Percentiles rank a stretch among this genome's conserved stretches.
phyloP scores from a whole-genome alignment of 345 rosid species.

The Dovyalis caffra region DNA sequence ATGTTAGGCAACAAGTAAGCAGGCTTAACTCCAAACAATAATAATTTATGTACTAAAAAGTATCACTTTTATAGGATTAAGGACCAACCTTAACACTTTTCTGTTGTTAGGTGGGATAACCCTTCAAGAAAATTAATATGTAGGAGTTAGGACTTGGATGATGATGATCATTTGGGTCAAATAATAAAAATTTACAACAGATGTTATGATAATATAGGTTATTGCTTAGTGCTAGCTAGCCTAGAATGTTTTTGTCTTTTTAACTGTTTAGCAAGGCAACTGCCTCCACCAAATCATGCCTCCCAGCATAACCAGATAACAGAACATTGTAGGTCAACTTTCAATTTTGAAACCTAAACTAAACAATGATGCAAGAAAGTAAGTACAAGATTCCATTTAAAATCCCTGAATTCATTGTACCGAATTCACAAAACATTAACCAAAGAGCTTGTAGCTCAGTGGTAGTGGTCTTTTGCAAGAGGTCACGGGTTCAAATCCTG shows the following conservation, averaged over 20 bases:
- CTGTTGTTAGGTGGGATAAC: background rate
- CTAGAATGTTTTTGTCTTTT: background rate
- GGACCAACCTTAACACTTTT: background rate
- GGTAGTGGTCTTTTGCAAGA: no score
- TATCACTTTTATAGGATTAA: background rate
- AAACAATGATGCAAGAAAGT: background rate
- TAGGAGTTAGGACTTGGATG: background rate
- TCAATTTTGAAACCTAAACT: background rate
- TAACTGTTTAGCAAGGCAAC: background rate
- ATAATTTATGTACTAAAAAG: background rate
- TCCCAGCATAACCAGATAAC: background rate
- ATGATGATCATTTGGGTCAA: background rate
- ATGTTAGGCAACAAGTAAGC: conserved; percentile 88
- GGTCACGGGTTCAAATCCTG: no score
- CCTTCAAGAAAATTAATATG: background rate
- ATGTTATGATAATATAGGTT: background rate
- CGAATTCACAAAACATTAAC: background rate
- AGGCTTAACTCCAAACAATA: background rate
- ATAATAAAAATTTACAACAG: background rate
- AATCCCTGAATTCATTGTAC: background rate
- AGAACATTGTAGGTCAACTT: background rate
- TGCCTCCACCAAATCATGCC: background rate
- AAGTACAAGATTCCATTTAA: background rate
- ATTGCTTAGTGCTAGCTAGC: background rate
- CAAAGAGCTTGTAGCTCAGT: no score